These are phyloP conservation scores for Rhypophila decipiens DNA, from an alignment of 495 filamentous ascomycete species.

Conservation along the genomic window DNA sequence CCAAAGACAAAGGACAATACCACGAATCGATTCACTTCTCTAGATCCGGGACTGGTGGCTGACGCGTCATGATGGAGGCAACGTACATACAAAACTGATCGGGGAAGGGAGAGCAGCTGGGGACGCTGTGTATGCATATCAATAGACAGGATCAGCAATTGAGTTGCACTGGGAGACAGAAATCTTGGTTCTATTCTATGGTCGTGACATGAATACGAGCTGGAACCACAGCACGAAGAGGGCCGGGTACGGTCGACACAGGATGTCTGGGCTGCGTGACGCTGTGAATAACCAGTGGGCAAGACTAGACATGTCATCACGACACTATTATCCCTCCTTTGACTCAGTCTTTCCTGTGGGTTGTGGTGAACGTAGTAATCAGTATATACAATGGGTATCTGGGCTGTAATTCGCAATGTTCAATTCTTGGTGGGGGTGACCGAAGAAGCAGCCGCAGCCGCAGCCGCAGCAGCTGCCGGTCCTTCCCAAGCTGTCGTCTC, in stretches of 20 bases:
- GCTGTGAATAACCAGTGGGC: too few species aligned
- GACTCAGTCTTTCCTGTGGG: too few species aligned
- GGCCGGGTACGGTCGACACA: too few species aligned
- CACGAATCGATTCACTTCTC: too few species aligned
- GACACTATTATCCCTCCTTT: too few species aligned
- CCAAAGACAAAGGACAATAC: too few species aligned
- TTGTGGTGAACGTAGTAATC: too few species aligned
- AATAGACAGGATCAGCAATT: slow-evolving; percentile 21
- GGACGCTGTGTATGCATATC: slow-evolving; percentile 16
- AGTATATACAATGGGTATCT: background rate
- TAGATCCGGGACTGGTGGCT: background rate
- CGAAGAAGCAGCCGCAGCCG: background rate
- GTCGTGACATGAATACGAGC: too few species aligned
- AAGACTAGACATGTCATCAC: too few species aligned
- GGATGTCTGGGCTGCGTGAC: too few species aligned
- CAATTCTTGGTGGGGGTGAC: background rate
- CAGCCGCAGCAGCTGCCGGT: slow-evolving; percentile 5
- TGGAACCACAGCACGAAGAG: too few species aligned
- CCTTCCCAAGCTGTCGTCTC: slow-evolving; percentile 80
- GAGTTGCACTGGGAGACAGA: slow-evolving; percentile 8
- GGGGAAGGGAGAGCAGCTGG: slow-evolving; percentile 1
- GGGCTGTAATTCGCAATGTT: background rate
- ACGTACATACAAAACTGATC: slow-evolving; percentile 5
- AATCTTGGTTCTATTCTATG: too few species aligned
- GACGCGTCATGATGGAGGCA: slow-evolving; percentile 1